Evolutionary conservation across 2,329 filamentous ascomycete genomes (phyloP), one percentile per base, ranked within the genome.

Genomic region (Hyphodiscus sp.): DNA sequence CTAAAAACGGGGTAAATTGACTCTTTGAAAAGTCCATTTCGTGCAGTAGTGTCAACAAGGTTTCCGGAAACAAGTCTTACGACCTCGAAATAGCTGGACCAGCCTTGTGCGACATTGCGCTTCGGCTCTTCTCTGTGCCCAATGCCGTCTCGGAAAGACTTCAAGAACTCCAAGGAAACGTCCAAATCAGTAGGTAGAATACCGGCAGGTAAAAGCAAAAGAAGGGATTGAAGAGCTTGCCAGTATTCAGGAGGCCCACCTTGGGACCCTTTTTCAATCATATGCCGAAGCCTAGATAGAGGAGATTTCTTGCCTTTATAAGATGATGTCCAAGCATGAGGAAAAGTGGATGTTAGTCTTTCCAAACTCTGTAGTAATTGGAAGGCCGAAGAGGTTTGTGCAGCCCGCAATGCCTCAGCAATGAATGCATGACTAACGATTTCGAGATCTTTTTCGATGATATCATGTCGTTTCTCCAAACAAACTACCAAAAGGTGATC

Each of bases 241-340:
- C 94, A 99, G 65, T 85, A 96, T 10, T 77, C 79, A 2, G 77
- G 71, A 0, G 82, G 75, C 2, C 87, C 86, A n/a, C 83, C 81
- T 64, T 96, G 89, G 0, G 92, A 95, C 2, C 94, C 92, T 63
- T 85, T 88, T 57, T 87, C 84, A 7, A 97, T 74, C 61, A 95
- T 94, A 9, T 82, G 74, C 48, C 81, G 79, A 3, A 99, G 70
- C 20, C 85, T 72, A 3, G 73, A 72, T 1, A 80, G 60, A 0
- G 80, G 75, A 1, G 78, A 71, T 53, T 78, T 81, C 58, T 82
- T 80, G n/a, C 73, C 73, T 15, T 68, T 72, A 2, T 80, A 56
- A 71, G 76, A 54, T 69, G 79, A 75, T 1, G 83, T 85, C 94
- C 94, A 99, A 10, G 91, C 74, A 16, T 82, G 77, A 1, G 89